A percentile compares a stretch with the other conserved stretches of the same genome.
Conservation (phyloP, 805 yeast species). For the Ogataea allantospora region DNA sequence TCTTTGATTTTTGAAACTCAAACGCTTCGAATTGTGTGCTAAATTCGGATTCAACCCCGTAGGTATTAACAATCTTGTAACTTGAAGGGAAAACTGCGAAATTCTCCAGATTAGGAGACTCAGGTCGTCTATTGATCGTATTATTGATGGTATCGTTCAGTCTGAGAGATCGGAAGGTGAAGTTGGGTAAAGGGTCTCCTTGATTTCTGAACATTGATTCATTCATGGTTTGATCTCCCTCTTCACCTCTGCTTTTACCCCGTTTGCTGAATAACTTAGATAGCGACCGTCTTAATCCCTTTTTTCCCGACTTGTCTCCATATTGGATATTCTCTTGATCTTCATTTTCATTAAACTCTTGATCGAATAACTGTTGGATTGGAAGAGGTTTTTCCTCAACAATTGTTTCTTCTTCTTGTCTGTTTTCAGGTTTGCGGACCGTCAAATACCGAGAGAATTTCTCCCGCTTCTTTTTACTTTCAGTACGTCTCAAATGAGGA, state of each 20-base stretch:
- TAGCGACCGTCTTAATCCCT: constrained; percentile 17
- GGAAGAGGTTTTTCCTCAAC: constrained; percentile 6
- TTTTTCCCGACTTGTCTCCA: constrained; percentile 1
- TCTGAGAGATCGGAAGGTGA: constrained; percentile 18
- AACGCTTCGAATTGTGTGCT: constrained; percentile 24
- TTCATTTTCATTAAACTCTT: constrained; percentile 2
- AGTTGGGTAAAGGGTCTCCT: constrained; percentile 20
- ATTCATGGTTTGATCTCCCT: background rate
- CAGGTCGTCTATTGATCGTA: constrained; percentile 14
- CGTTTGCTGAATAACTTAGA: constrained; percentile 15
- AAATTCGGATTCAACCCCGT: constrained; percentile 12
- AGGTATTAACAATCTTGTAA: constrained; percentile 11
- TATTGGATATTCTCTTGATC: constrained; percentile 4
- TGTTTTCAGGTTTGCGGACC: constrained; percentile 2
- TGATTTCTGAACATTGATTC: constrained; percentile 1
- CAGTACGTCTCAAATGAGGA: constrained; percentile 15
- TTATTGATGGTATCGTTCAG: constrained; percentile 15
- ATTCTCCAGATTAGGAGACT: constrained; percentile 16
- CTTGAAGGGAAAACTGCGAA: constrained; percentile 17
- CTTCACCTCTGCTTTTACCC: constrained; percentile 3
- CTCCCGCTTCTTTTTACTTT: constrained; percentile 9
- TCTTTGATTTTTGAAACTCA: constrained; percentile 12
- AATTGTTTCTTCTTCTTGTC: constrained; percentile 1
- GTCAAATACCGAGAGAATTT: constrained; percentile 9
- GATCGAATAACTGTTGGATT: constrained; percentile 12